Conservation (phyloP, 2,329 filamentous ascomycete genomes). For the Emmonsiellopsis sp. region DNA sequence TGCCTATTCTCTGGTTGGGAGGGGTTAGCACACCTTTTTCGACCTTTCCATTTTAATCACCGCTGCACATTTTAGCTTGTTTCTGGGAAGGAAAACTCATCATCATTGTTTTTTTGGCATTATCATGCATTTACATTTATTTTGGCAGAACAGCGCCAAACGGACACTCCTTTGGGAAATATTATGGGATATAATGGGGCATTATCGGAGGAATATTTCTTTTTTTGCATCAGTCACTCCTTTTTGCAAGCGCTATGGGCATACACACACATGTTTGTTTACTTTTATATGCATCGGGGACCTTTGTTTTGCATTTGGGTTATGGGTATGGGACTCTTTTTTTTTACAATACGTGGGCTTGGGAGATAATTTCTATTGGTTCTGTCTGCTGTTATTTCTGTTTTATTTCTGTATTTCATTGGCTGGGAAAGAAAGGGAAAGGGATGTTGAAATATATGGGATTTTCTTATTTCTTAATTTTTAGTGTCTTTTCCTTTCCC, state of each 20-base stretch:
- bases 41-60: slow-evolving; percentile 6
- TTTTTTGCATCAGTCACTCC: slow-evolving; percentile 12
- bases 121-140: slow-evolving; percentile 8
- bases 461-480: slow-evolving; percentile 3
- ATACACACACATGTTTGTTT: background rate
- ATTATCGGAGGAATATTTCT: background rate
- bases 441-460: slow-evolving; percentile 1
- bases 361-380: background rate
- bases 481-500: background rate
- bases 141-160: slow-evolving; percentile 2
- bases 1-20: background rate
- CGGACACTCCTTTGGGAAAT: slow-evolving; percentile 9
- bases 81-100: slow-evolving; percentile 7
- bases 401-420: slow-evolving; percentile 1
- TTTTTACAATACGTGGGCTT: slow-evolving; percentile 6
- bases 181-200: slow-evolving; percentile 4
- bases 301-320: slow-evolving; percentile 9
- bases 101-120: background rate
- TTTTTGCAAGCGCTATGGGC: slow-evolving; percentile 5
- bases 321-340: slow-evolving; percentile 10
- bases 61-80: slow-evolving; percentile 9
- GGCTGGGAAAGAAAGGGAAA: slow-evolving; percentile 1
- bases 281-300: slow-evolving; percentile 1
- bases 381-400: slow-evolving; percentile 1
- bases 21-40: background rate